These are phyloP conservation scores for Naematelia aurantialba DNA, from an alignment of 768 basidiomycete species.

Conservation along the genomic window DNA sequence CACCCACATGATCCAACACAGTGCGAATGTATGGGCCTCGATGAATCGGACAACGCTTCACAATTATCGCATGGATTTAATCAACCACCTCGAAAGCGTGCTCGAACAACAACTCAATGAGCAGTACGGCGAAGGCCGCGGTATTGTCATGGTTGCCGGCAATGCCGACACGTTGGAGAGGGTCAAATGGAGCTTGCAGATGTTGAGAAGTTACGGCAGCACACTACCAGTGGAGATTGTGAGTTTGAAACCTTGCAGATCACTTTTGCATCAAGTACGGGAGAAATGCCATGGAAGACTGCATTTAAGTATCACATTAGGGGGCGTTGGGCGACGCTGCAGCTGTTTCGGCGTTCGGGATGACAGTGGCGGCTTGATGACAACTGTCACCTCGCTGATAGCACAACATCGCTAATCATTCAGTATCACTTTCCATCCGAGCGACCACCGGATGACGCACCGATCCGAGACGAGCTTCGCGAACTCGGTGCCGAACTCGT, in stretches of 20 bases:
- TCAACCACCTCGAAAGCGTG: constrained; percentile 42
- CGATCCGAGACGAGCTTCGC: constrained; percentile 53
- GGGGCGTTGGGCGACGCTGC: too few species aligned
- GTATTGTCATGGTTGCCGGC: constrained; percentile 55
- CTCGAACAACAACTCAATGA: constrained; percentile 17
- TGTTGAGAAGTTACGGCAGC: constrained; percentile 35
- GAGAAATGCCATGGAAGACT: too few species aligned
- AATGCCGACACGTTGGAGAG: constrained; percentile 50
- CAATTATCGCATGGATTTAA: constrained; percentile 37
- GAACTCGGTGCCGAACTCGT: constrained; percentile 56
- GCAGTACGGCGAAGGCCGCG: constrained; percentile 44
- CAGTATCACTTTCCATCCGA: constrained; percentile 53
- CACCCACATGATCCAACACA: constrained; percentile 42
- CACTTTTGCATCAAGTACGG: too few species aligned
- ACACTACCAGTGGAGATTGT: constrained; percentile 45
- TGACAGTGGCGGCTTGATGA: background rate
- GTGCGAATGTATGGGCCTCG: constrained; percentile 42
- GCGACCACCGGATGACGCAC: constrained; percentile 40
- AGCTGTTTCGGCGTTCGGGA: too few species aligned
- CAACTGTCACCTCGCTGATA: background rate
- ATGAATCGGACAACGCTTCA: constrained; percentile 43
- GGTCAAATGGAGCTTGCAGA: constrained; percentile 38
- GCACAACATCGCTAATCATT: too few species aligned
- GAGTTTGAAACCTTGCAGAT: too few species aligned
- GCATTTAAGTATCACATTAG: too few species aligned